Evolutionary conservation across 78 protist species (phyloP).

Genomic region (Emiliania huxleyi): DNA sequence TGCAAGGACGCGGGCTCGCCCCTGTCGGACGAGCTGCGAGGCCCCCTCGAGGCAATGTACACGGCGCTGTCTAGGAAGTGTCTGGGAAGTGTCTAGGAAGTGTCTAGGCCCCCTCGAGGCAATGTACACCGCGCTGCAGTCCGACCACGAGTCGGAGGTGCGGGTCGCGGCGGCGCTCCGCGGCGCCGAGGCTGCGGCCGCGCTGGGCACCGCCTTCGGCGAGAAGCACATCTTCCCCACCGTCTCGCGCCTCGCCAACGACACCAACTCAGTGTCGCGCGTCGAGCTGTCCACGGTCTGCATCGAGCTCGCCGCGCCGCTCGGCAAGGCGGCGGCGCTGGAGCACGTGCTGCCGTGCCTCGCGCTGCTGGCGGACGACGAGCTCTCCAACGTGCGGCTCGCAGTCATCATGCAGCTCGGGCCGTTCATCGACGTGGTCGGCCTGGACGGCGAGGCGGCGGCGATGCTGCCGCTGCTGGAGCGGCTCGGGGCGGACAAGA

Average conservation of each 20-base stretch:
- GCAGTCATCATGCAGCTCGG: slow-evolving; percentile 74
- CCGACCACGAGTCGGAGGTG: slow-evolving; percentile 94
- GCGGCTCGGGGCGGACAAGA: background rate
- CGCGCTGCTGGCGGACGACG: slow-evolving; percentile 80
- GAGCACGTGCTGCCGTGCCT: slow-evolving; percentile 76
- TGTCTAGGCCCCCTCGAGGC: background rate
- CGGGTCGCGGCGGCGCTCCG: slow-evolving; percentile 86
- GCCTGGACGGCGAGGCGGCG: background rate
- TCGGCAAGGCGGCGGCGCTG: slow-evolving; percentile 72
- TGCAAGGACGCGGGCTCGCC: background rate
- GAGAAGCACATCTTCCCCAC: slow-evolving; percentile 59
- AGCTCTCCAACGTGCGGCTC: slow-evolving; percentile 81
- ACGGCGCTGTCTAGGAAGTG: too few relatives aligned
- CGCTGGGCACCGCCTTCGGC: background rate
- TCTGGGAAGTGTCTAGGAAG: background rate
- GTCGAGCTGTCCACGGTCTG: slow-evolving; percentile 85
- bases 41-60: background rate
- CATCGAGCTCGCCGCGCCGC: slow-evolving; percentile 73
- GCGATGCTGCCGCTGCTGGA: background rate
- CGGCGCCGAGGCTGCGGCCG: background rate
- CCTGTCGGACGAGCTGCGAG: background rate
- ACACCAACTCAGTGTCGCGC: slow-evolving; percentile 81
- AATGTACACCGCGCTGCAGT: background rate
- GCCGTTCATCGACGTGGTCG: background rate
- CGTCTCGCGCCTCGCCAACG: slow-evolving; percentile 71